phyloP scores from a whole-genome alignment of 2,329 filamentous ascomycete species.

The Stagonosporopsis cucurbitacearum region DNA sequence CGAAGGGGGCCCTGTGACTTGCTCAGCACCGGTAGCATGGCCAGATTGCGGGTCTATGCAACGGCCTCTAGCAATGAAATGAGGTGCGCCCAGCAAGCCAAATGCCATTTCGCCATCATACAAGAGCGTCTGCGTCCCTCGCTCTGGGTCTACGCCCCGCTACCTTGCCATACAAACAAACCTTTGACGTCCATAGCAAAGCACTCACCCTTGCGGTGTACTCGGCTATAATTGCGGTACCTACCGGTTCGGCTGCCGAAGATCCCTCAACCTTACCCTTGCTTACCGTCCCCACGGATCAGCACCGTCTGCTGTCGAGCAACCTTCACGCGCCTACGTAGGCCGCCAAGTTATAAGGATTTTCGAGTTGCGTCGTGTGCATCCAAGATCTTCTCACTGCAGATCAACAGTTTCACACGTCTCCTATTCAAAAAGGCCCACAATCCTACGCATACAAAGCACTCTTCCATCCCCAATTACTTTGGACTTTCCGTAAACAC shows the following conservation, averaged over 20 bases:
- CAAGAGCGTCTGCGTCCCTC: constrained; percentile 35
- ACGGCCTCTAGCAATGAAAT: constrained; percentile 27
- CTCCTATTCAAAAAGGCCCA: constrained; percentile 18
- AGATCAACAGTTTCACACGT: constrained; percentile 18
- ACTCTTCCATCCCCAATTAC: background rate
- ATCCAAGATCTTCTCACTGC: constrained; percentile 17
- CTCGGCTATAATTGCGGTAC: constrained; percentile 7
- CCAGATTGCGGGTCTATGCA: constrained; percentile 36
- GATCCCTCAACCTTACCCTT: constrained; percentile 8
- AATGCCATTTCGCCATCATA: constrained; percentile 29
- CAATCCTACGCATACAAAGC: background rate
- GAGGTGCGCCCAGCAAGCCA: constrained; percentile 22
- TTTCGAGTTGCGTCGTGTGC: constrained; percentile 16
- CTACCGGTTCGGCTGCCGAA: constrained; percentile 4
- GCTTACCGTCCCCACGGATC: constrained; percentile 14
- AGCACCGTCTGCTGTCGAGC: constrained; percentile 7
- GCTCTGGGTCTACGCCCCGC: constrained; percentile 1
- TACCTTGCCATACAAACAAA: background rate
- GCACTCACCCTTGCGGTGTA: background rate
- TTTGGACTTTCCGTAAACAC: background rate
- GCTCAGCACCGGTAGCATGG: constrained; percentile 19
- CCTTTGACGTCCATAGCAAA: background rate
- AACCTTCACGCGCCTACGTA: constrained; percentile 26
- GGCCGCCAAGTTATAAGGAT: constrained; percentile 17
- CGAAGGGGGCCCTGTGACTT: constrained; percentile 35